Base-by-base conservation (phyloP, 2,329 filamentous ascomycete species). In the Orbilia oligospora region DNA sequence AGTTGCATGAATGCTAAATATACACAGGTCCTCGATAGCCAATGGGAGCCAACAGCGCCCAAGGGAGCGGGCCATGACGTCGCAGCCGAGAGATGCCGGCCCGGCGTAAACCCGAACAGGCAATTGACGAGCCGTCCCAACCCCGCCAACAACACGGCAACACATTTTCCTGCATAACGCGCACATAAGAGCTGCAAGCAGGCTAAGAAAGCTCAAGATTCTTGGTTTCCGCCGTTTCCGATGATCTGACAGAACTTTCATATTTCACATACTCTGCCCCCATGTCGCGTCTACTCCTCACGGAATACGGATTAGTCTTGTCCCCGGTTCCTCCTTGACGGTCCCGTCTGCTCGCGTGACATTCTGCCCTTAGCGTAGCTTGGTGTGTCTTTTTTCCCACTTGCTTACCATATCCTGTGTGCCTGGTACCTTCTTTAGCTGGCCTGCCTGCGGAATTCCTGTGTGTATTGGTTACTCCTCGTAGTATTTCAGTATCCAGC, bases 141-240 rank as follows among this genome's bases (percentile, higher is more conserved):
- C 68, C 68, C 68, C 68, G 68, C 68, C 56, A 63, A 63, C 46
- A 63, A 53, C 49, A 55, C 36, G 38, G 16, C 63, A 67, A 53
- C 63, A 51, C 44, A 67, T 24, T 67, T 65, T 48, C 38, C 16
- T 41, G 64, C 64, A 53, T 38, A 27, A 27, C n/a, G 63, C 63
- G 46, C 44, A 53, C 5, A 67, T 67, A 67, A 51, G 48, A 53
- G 70, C 51, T 73, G 61, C 46, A 64, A 64, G 46, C 22, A 38
- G 46, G 64, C 71, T 68, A 75, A 75, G 71, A 68, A 73, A 65
- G 44, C 30, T 68, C 64, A 69, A 75, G 71, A 63, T 64, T 69
- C 64, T 75, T 68, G 71, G 64, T 53, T 27, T 68, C 46, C 75
- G 75, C 55, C 51, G 75, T 70, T 78, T 78, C 75, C 75, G 75